phyloP scores from a whole-genome alignment of 2,329 filamentous ascomycete species.

The Dryadomyces sulphureus region DNA sequence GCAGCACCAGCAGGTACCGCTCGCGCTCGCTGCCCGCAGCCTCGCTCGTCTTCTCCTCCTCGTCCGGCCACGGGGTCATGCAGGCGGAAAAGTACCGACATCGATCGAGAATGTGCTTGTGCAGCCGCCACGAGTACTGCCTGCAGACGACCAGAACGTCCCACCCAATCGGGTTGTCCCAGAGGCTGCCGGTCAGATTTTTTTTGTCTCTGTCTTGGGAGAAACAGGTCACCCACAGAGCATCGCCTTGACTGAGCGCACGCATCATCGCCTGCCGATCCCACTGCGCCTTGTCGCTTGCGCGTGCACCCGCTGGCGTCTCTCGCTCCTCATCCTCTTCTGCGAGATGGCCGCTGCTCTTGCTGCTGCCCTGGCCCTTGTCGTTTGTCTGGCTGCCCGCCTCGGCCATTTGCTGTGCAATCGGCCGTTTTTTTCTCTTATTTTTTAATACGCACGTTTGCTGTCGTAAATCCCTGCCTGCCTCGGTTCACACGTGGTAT shows the following conservation, averaged over 20 bases:
- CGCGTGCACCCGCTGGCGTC: neutral
- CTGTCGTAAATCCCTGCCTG: no score
- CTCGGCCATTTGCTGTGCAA: neutral
- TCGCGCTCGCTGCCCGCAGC: neutral
- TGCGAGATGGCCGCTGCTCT: no score
- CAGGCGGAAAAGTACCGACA: conserved; percentile 5
- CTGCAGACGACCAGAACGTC: conserved; percentile 7
- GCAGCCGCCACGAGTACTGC: conserved; percentile 3
- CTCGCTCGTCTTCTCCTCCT: neutral
- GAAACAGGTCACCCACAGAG: neutral
- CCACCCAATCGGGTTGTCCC: conserved; percentile 1
- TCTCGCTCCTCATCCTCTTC: neutral
- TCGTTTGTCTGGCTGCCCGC: neutral
- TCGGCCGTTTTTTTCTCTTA: neutral
- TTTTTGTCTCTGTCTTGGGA: no score
- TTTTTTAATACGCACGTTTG: no score
- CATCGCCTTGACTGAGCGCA: neutral
- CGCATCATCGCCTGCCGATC: neutral
- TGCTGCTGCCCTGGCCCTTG: no score
- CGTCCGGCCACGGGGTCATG: neutral
- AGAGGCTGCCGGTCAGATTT: neutral
- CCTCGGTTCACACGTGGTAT: no score
- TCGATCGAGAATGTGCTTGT: conserved; percentile 6
- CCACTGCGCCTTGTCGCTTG: neutral
- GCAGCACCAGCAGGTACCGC: conserved; percentile 4